phyloP scores from a whole-genome alignment of 495 filamentous ascomycete species.

The Chaetomidium leptoderma region DNA sequence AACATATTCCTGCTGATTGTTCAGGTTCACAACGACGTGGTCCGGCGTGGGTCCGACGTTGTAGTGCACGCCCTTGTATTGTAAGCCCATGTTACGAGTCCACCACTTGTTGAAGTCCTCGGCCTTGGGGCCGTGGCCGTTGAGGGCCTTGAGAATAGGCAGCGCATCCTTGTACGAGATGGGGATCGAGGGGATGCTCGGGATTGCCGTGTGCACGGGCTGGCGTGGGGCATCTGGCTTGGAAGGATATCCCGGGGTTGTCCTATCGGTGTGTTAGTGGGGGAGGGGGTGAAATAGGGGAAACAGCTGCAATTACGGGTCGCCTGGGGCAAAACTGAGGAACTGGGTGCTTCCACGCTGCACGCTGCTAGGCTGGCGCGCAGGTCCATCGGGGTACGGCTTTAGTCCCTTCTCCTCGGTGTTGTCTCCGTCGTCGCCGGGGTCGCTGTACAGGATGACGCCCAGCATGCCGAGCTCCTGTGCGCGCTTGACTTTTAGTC shows the following conservation, averaged over 20 bases:
- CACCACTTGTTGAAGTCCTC: constrained; percentile 66
- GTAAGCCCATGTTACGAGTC: constrained; percentile 70
- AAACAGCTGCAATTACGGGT: constrained; percentile 48
- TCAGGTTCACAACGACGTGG: constrained; percentile 68
- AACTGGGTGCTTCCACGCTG: constrained; percentile 90
- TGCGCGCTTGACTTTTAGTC: constrained; percentile 87
- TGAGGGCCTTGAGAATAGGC: constrained; percentile 81
- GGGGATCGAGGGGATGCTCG: constrained; percentile 85
- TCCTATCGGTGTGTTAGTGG: constrained; percentile 38
- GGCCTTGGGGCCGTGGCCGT: constrained; percentile 78
- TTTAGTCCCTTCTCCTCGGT: constrained; percentile 77
- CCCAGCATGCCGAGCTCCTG: constrained; percentile 91
- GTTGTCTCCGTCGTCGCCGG: constrained; percentile 78
- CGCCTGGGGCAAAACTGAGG: constrained; percentile 60
- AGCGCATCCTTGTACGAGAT: constrained; percentile 85
- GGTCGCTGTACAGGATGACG: constrained; percentile 79
- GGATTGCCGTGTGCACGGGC: constrained; percentile 62
- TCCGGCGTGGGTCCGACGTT: constrained; percentile 85
- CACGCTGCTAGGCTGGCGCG: constrained; percentile 80
- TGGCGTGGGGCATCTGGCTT: constrained; percentile 81
- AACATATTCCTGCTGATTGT: constrained; percentile 84
- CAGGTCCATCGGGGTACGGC: constrained; percentile 81
- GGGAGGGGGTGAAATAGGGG: background rate
- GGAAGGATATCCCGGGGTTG: constrained; percentile 90
- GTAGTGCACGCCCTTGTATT: constrained; percentile 81